Evolutionary conservation across 2,329 filamentous ascomycete genomes (phyloP).

Genomic region (Zarea fungicola): DNA sequence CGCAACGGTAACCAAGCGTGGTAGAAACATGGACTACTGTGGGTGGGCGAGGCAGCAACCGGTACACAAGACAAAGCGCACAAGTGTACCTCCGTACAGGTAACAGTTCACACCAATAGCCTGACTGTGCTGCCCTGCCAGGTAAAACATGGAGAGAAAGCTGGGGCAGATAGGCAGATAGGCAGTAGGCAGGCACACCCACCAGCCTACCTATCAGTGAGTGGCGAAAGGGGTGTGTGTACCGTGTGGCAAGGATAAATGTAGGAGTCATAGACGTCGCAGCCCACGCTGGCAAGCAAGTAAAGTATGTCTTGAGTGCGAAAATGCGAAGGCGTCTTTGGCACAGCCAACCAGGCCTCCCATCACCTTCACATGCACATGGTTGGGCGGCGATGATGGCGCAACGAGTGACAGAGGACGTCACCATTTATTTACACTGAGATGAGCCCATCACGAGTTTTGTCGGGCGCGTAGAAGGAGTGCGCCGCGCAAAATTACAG

Average conservation of each 20-base stretch:
- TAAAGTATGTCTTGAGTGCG: too few relatives aligned
- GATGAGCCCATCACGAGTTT: neutral
- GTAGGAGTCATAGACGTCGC: neutral
- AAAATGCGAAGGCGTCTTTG: neutral
- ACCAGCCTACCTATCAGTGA: too few relatives aligned
- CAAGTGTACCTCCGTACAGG: neutral
- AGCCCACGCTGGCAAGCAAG: neutral
- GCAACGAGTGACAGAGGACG: conserved; percentile 4
- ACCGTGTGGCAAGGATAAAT: neutral
- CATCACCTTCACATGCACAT: neutral
- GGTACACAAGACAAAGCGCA: neutral
- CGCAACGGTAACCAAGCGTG: neutral
- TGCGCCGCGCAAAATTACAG: neutral
- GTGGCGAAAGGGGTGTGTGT: too few relatives aligned
- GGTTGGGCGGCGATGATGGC: neutral
- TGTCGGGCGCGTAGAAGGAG: conserved; percentile 3
- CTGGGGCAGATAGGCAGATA: too few relatives aligned
- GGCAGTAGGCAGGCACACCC: too few relatives aligned
- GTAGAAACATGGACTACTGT: too few relatives aligned
- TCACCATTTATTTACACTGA: neutral
- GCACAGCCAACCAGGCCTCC: neutral
- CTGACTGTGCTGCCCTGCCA: neutral
- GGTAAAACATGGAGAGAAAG: too few relatives aligned
- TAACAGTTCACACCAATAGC: too few relatives aligned
- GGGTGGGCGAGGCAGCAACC: neutral